Conservation (phyloP, 176 grass and related monocot genomes). For the Oryza meyeriana region DNA sequence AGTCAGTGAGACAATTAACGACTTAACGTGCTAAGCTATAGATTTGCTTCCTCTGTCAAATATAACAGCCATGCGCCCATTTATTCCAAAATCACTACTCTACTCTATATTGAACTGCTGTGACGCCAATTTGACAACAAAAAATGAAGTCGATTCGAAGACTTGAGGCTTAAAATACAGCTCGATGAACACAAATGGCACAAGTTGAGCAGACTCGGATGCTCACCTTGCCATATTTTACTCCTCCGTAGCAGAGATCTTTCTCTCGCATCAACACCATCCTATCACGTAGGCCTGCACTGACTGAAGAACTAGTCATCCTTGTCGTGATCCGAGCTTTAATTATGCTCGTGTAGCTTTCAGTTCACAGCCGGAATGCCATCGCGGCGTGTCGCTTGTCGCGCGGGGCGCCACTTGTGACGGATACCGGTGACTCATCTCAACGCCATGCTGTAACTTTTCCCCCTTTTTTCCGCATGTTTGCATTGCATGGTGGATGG, state of each 20-base stretch:
- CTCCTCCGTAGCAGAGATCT: neutral
- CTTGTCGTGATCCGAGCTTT: conserved; percentile 34
- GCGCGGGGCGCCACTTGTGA: conserved; percentile 37
- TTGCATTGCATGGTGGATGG: neutral
- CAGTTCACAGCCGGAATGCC: conserved; percentile 26
- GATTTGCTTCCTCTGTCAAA: conserved; percentile 17
- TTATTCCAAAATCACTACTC: neutral
- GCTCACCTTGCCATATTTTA: neutral
- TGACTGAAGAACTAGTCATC: conserved; percentile 1
- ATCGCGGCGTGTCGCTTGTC: conserved; percentile 36
- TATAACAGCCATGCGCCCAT: neutral
- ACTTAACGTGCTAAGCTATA: conserved; percentile 5
- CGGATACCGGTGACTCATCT: conserved; percentile 20
- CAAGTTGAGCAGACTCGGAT: neutral
- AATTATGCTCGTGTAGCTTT: conserved; percentile 13
- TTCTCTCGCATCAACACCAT: neutral
- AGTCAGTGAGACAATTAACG: neutral
- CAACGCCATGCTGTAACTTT: neutral
- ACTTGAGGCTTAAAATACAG: neutral
- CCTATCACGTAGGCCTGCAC: conserved; percentile 17
- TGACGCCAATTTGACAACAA: neutral
- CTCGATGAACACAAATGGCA: neutral
- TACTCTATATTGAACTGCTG: neutral
- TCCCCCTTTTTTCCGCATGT: neutral
- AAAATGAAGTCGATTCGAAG: neutral